phyloP scores from a whole-genome alignment of 2,329 filamentous ascomycete species.

The Aspergillus persii region DNA sequence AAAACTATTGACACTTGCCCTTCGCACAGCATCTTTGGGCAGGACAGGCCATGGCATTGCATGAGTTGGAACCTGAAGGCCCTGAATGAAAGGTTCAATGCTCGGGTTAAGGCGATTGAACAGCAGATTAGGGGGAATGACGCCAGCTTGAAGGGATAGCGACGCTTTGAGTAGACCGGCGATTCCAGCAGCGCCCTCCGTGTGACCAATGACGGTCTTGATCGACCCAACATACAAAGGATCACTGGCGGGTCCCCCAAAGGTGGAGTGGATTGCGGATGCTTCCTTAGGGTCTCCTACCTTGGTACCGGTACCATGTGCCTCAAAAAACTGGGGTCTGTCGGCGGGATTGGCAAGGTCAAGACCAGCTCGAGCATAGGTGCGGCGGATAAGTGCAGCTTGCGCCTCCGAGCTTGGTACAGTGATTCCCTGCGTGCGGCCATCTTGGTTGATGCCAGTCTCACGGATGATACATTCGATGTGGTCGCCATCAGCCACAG shows the following conservation, averaged over 20 bases:
- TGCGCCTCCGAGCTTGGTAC: conserved; percentile 52
- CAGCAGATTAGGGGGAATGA: conserved; percentile 26
- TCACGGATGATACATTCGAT: conserved; percentile 48
- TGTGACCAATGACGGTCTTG: conserved; percentile 16
- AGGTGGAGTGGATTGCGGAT: not conserved
- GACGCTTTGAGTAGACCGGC: conserved; percentile 24
- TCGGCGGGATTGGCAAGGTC: conserved; percentile 4
- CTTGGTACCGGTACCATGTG: conserved; percentile 6
- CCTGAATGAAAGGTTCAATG: conserved; percentile 17
- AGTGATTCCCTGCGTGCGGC: conserved; percentile 57
- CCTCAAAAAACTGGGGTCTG: conserved; percentile 5
- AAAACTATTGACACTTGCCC: conserved; percentile 47
- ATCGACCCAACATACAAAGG: conserved; percentile 10
- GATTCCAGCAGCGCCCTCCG: conserved; percentile 21
- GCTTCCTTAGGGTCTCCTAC: conserved; percentile 5
- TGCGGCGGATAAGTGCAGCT: conserved; percentile 32
- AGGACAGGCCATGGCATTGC: conserved; percentile 19
- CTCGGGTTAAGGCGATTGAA: conserved; percentile 22
- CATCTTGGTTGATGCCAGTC: conserved; percentile 57
- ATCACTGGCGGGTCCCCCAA: not conserved
- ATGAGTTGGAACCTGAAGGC: conserved; percentile 19
- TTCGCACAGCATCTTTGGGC: conserved; percentile 18
- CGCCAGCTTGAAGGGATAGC: conserved; percentile 21
- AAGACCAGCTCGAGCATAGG: conserved; percentile 6
- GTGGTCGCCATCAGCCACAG: conserved; percentile 44